Base-by-base conservation (phyloP, 148 eudicot genomes). In the Camellia granthamiana region DNA sequence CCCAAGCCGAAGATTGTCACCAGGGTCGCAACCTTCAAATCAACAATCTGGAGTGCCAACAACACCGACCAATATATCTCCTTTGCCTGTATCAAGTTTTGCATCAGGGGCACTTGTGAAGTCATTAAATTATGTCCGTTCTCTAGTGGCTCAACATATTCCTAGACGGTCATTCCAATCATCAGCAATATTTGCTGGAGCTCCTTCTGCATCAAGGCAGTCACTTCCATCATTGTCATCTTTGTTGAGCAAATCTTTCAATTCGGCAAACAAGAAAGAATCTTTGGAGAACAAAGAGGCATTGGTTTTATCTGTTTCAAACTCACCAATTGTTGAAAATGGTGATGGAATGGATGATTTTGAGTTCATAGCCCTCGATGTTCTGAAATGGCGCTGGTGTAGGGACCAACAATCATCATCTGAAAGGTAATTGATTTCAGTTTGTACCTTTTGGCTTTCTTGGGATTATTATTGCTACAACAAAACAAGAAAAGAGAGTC, bases 61-160 rank as follows among this genome's bases (percentile, higher is more conserved):
- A 82, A 72, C 82, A 19, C 70, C 91, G 16, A 56, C 87, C 77
- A 90, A 86, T 84, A 81, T 81, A 65, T 82, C 86, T 78, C 90
- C 97, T 78, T 79, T 96, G 86, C 97, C 99, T 78, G 97, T 96
- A 67, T 92, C 99, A 79, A 96, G 89, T 86, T 93, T 91, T 91
- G 95, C 93, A 79, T 96, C 95, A 56, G 80, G 77, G 52, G 86
- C 97, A 73, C 95, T 96, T 81, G 92, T 88, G 80, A 93, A 96
- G 82, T 96, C 99, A 72, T 84, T 96, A 84, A 89, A 93, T 81
- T 96, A 96, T 86, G 93, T 96, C 61, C 99, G 98, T 79, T 96
- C 99, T 80, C 84, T 96, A 81, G 97, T 96, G 80, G 91, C 91
- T 60, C 98, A 91, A 84, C 87, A 92, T 86, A 84, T 94, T 68